Percentiles rank a stretch among this genome's conserved stretches.
These are phyloP conservation scores for Phytophthora lateralis DNA, from an alignment of 352 stramenopile genomes.

Conservation along the genomic window DNA sequence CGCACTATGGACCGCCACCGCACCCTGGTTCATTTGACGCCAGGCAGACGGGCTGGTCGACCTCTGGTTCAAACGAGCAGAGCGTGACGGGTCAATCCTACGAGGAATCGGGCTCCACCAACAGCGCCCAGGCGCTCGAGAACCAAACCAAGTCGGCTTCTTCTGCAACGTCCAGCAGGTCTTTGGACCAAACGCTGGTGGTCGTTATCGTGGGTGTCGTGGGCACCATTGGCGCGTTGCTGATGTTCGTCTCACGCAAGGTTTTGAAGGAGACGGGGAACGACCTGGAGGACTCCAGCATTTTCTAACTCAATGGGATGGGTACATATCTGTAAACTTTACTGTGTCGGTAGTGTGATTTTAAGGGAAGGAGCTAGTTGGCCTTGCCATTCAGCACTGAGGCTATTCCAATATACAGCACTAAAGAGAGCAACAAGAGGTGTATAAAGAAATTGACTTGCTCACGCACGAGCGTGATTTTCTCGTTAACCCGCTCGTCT, in stretches of 20 bases:
- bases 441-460: constrained; percentile 33
- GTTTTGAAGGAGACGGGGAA: constrained; percentile 59
- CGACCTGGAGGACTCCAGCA: constrained; percentile 28
- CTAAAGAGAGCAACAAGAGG: constrained; percentile 25
- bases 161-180: constrained; percentile 26
- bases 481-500: constrained; percentile 25
- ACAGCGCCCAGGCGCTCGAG: constrained; percentile 20
- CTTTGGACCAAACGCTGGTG: constrained; percentile 58
- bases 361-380: constrained; percentile 9
- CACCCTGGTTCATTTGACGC: constrained; percentile 11
- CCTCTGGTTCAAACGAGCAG: constrained; percentile 10
- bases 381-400: constrained; percentile 12
- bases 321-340: constrained; percentile 37
- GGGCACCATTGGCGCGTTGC: constrained; percentile 51
- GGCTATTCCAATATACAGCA: constrained; percentile 14
- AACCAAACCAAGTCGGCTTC: constrained; percentile 22
- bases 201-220: constrained; percentile 63
- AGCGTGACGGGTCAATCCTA: constrained; percentile 18
- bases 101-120: constrained; percentile 7
- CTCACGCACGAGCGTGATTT: constrained; percentile 21
- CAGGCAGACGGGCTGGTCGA: constrained; percentile 4
- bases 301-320: constrained; percentile 30
- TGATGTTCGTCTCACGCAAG: constrained; percentile 59
- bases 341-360: constrained; percentile 27
- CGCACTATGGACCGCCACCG: not conserved